Base-by-base conservation (phyloP, 306 rosid genomes). In the Pterocarpus santalinus region DNA sequence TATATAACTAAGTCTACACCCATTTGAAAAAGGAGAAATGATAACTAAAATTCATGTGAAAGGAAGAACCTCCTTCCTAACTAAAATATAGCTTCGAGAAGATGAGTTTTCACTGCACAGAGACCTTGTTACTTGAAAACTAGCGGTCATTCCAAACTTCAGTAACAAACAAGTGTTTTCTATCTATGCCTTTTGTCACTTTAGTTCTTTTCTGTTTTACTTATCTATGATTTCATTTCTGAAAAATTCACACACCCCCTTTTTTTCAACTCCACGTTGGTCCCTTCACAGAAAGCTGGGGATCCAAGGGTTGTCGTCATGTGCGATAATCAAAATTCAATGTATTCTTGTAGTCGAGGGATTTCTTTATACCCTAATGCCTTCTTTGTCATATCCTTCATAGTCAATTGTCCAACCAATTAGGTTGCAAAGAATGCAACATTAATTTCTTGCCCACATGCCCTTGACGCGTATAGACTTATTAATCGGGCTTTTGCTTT, bases 281-380 rank as follows among this genome's bases (percentile, higher is more conserved):
- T 35, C 22, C 33, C 62, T 55, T 30, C n/a, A 7, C 53, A 46
- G 44, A 75, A 74, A 32, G 46, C 5, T 34, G 70, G 80, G 76
- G 76, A 0, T 22, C 46, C 10, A 58, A 10, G 44, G 8, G 38
- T 58, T 60, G 65, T 36, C 36, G 4, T 16, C 52, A 7, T 4
- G 22, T 43, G 49, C 61, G 1, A 55, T 41, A 17, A 57, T 43
- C 8, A 2, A 43, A 43, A 10, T 32, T 66, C 22, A 63, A 30
- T 39, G 2, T 14, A 34, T 44, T 67, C 36, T 44, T 75, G 7
- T 6, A 22, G 2, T 36, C 10, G 44, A n/a, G 2, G 30, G 14
- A 8, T 32, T 32, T 41, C 68, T 34, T 65, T n/a, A 56, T 34
- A 9, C 72, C 61, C 62, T 56, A 15, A 17, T 67, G 33, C 11